Conservation (phyloP, 2,329 filamentous ascomycete species). For the Talaromyces marneffei region DNA sequence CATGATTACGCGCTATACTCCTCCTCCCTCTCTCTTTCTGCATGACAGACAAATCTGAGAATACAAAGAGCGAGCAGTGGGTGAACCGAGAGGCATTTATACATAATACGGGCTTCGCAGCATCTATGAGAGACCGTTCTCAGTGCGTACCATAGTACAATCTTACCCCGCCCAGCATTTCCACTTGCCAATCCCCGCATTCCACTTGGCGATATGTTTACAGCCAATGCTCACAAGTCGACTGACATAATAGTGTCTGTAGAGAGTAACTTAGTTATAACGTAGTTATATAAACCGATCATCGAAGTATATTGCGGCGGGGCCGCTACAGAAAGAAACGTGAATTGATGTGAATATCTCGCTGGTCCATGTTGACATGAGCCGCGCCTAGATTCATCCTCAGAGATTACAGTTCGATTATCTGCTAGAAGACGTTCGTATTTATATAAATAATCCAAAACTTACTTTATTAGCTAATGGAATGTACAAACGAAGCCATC, state of each 20-base stretch:
- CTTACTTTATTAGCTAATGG: background rate
- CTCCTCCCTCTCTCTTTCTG: background rate
- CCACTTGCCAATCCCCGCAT: background rate
- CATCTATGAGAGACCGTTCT: background rate
- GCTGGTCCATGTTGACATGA: background rate
- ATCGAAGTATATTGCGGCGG: too few species aligned
- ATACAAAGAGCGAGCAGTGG: too few species aligned
- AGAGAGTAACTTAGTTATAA: too few species aligned
- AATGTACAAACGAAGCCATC: background rate
- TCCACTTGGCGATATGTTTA: background rate
- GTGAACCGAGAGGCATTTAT: background rate
- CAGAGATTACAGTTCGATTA: background rate
- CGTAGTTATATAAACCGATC: too few species aligned
- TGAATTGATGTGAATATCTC: background rate
- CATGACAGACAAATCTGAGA: background rate
- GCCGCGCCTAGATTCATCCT: background rate
- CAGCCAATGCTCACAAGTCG: too few species aligned
- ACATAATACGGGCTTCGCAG: background rate
- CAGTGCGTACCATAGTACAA: background rate
- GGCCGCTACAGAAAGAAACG: too few species aligned
- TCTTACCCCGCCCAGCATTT: background rate
- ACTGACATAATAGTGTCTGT: too few species aligned
- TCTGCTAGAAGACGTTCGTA: too few species aligned
- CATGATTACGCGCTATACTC: background rate
- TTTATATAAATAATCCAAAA: background rate